Evolutionary conservation across 805 yeast genomes (phyloP).

Genomic region (Starmerella tilneyi): DNA sequence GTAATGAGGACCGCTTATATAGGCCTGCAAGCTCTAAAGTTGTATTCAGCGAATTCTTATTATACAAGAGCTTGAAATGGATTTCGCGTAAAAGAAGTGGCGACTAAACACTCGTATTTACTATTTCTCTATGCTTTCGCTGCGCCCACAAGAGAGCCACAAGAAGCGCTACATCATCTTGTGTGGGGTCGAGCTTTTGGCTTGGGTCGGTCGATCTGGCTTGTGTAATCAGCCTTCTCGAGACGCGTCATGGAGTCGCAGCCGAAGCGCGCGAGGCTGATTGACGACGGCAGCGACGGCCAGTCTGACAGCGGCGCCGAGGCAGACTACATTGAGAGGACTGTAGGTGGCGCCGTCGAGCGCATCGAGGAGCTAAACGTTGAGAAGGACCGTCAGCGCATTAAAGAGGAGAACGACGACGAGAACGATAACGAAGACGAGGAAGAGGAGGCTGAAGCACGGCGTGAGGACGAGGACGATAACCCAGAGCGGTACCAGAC

Average conservation of each 20-base stretch:
- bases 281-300: slow-evolving; percentile 21
- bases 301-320: slow-evolving; percentile 20
- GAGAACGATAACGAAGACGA: slow-evolving; percentile 24
- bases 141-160: too few relatives aligned
- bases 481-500: slow-evolving; percentile 31
- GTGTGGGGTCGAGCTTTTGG: background rate
- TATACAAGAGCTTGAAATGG: too few relatives aligned
- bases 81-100: too few relatives aligned
- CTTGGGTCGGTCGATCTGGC: too few relatives aligned
- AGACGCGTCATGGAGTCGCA: slow-evolving; percentile 12
- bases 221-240: background rate
- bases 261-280: slow-evolving; percentile 20
- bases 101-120: too few relatives aligned
- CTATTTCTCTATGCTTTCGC: too few relatives aligned
- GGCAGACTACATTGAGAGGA: slow-evolving; percentile 26
- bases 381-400: slow-evolving; percentile 20
- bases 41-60: too few relatives aligned
- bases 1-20: too few relatives aligned
- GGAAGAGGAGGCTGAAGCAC: slow-evolving; percentile 26
- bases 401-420: slow-evolving; percentile 19
- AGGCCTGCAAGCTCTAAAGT: too few relatives aligned
- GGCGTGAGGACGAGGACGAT: slow-evolving; percentile 24
- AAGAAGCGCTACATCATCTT: background rate
- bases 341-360: slow-evolving; percentile 26
- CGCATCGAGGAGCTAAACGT: slow-evolving; percentile 28